These are phyloP conservation scores for Fusarium illudens DNA, from an alignment of 2,329 filamentous ascomycete genomes.

Conservation along the genomic window DNA sequence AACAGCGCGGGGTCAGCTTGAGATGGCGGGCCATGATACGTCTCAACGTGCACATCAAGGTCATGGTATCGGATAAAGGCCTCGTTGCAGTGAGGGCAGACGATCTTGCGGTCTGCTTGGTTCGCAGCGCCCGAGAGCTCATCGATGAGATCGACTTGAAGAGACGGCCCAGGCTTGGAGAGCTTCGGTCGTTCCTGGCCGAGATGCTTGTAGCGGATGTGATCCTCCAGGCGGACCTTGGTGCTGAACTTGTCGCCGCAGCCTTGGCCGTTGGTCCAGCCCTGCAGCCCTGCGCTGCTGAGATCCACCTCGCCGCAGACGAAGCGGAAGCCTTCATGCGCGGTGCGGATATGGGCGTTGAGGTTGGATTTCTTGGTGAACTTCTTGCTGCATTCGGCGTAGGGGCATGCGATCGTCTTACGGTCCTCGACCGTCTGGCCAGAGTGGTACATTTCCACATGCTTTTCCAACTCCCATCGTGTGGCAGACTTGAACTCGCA, in stretches of 20 bases:
- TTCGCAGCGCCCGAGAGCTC: constrained; percentile 54
- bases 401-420: constrained; percentile 72
- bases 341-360: constrained; percentile 78
- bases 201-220: constrained; percentile 84
- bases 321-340: constrained; percentile 80
- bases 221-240: constrained; percentile 82
- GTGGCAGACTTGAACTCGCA: constrained; percentile 76
- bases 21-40: constrained; percentile 37
- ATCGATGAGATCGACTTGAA: constrained; percentile 49
- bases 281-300: constrained; percentile 61
- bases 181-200: constrained; percentile 59
- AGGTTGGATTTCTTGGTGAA: constrained; percentile 89
- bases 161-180: constrained; percentile 28
- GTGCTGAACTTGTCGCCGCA: constrained; percentile 81
- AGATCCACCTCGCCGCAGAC: constrained; percentile 79
- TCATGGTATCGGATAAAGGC: constrained; percentile 62
- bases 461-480: constrained; percentile 73
- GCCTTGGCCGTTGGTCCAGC: constrained; percentile 72
- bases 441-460: constrained; percentile 81
- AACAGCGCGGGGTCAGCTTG: constrained; percentile 35
- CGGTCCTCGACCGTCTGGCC: constrained; percentile 68
- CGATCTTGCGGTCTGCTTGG: constrained; percentile 53
- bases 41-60: constrained; percentile 56
- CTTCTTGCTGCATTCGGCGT: constrained; percentile 73
- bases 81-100: constrained; percentile 56